Conservation (phyloP, 805 yeast species). For the Saturnispora mendoncae region DNA sequence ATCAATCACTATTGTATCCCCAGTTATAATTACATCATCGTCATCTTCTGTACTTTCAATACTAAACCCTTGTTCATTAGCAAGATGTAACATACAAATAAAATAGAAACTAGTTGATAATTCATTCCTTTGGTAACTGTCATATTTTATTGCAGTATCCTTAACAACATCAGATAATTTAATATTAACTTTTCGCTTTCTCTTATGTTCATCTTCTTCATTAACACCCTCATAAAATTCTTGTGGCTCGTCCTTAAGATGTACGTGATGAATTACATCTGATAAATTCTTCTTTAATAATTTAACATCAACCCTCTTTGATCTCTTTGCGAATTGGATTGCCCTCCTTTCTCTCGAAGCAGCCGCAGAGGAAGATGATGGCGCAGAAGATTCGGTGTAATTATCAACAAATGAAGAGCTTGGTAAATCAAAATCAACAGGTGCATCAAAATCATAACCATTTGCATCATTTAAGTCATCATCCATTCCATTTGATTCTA, state of each 20-base stretch:
- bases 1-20: not conserved
- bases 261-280: conserved; percentile 35
- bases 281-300: conserved; percentile 68
- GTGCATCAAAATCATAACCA: conserved; percentile 15
- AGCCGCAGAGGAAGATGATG: not conserved
- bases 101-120: conserved; percentile 80
- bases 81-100: conserved; percentile 73
- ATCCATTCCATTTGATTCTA: too few relatives aligned
- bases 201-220: not conserved
- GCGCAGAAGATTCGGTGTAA: not conserved
- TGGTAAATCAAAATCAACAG: conserved; percentile 1
- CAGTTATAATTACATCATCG: conserved; percentile 19
- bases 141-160: conserved; percentile 37
- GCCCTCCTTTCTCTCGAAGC: conserved; percentile 16
- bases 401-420: conserved; percentile 1
- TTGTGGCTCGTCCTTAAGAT: not conserved
- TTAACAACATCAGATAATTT: conserved; percentile 20
- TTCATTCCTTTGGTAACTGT: conserved; percentile 49
- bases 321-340: conserved; percentile 56
- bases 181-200: conserved; percentile 9
- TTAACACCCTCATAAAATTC: not conserved
- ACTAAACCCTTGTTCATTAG: conserved; percentile 71
- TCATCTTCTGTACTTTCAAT: conserved; percentile 38
- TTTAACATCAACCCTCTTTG: conserved; percentile 73
- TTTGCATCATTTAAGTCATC: conserved; percentile 22